Conservation (phyloP, 768 basidiomycete species). For the Strobilomyces dryophilus region DNA sequence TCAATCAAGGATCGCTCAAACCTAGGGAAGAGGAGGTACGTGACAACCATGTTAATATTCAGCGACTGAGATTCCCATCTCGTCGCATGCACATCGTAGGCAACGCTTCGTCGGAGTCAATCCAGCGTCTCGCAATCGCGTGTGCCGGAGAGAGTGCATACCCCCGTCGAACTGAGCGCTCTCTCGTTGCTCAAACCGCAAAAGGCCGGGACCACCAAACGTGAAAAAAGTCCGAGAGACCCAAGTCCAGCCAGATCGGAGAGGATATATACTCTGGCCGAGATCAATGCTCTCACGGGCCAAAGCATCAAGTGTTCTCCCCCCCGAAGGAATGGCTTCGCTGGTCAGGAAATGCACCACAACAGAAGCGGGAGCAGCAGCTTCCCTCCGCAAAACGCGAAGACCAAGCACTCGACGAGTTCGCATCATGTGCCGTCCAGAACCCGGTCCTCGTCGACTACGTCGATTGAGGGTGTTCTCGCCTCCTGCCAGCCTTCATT, state of each 20-base stretch:
- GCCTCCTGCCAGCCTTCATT: slow-evolving; percentile 63
- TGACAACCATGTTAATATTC: not conserved
- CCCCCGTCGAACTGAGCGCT: slow-evolving; percentile 18
- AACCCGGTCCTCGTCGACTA: slow-evolving; percentile 34
- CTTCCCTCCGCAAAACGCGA: slow-evolving; percentile 20
- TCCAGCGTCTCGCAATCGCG: slow-evolving; percentile 21
- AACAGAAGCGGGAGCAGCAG: slow-evolving; percentile 16
- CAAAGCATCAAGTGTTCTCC: slow-evolving; percentile 25
- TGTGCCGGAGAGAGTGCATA: slow-evolving; percentile 23
- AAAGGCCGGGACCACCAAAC: slow-evolving; percentile 12
- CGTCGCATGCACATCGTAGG: slow-evolving; percentile 4
- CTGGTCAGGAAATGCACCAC: slow-evolving; percentile 8
- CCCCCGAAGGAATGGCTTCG: slow-evolving; percentile 14
- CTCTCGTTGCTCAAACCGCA: slow-evolving; percentile 16
- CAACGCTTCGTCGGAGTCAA: slow-evolving; percentile 17
- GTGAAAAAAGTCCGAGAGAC: slow-evolving; percentile 15
- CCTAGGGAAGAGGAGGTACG: slow-evolving; percentile 24
- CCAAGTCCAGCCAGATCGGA: slow-evolving; percentile 31
- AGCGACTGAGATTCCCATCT: not conserved
- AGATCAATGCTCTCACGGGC: slow-evolving; percentile 29
- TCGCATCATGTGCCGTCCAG: slow-evolving; percentile 13
- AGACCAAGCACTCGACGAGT: slow-evolving; percentile 6
- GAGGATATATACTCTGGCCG: slow-evolving; percentile 33
- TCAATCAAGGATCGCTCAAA: slow-evolving; percentile 12
- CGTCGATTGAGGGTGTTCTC: slow-evolving; percentile 50